phyloP scores from a whole-genome alignment of 2,329 filamentous ascomycete species.

The Cyphellophora europaea region DNA sequence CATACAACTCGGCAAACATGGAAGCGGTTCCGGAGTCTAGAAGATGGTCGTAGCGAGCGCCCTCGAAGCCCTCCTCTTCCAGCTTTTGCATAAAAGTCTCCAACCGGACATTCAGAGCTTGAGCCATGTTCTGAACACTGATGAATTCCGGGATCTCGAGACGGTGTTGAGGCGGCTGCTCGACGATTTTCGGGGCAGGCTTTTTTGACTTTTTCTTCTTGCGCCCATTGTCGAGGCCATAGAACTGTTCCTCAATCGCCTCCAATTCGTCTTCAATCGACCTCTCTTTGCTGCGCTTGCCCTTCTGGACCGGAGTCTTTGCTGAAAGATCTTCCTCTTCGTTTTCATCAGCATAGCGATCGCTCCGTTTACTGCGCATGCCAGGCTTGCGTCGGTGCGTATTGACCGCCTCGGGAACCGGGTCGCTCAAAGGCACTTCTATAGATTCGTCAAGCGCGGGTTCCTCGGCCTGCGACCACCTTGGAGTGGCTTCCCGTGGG shows the following conservation, averaged over 20 bases:
- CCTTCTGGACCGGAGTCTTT: background rate
- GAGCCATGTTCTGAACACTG: constrained; percentile 72
- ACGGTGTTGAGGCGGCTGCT: constrained; percentile 37
- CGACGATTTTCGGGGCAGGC: constrained; percentile 30
- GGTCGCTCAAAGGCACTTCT: no score
- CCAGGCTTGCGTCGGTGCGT: background rate
- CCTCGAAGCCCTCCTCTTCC: constrained; percentile 80
- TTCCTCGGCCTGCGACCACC: no score
- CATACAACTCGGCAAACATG: constrained; percentile 84
- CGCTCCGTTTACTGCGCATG: constrained; percentile 14
- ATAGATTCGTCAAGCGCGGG: no score
- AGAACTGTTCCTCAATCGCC: constrained; percentile 10
- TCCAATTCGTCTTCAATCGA: background rate
- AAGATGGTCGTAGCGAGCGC: constrained; percentile 71
- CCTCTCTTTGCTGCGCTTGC: background rate
- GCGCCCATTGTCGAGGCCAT: constrained; percentile 14
- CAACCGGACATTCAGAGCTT: constrained; percentile 60
- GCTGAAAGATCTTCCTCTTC: background rate
- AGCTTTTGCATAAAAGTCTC: constrained; percentile 66
- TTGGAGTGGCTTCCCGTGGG: no score
- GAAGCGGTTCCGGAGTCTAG: constrained; percentile 85
- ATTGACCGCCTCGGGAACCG: constrained; percentile 3
- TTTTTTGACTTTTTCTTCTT: constrained; percentile 35
- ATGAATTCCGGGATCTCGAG: constrained; percentile 87
- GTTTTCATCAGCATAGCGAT: background rate